Conservation (phyloP, 768 basidiomycete genomes). For the Flagelloscypha sp. region DNA sequence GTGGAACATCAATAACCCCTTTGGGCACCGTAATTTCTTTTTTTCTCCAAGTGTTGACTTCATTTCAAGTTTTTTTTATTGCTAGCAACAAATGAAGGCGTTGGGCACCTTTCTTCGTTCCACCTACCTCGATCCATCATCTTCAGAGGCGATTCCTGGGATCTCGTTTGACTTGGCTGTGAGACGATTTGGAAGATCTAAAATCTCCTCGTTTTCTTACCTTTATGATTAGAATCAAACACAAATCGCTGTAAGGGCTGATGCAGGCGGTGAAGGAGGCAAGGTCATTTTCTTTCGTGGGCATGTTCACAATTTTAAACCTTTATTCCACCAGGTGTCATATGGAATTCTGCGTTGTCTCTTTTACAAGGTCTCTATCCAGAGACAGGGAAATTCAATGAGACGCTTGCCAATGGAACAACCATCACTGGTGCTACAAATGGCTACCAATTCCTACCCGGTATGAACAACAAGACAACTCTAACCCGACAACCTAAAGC, state of each 20-base stretch:
- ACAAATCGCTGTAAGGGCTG: constrained; percentile 43
- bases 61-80: constrained; percentile 1
- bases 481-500: constrained; percentile 6
- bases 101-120: constrained; percentile 31
- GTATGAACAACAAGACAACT: constrained; percentile 5
- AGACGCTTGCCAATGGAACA: constrained; percentile 41
- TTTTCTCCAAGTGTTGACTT: too few relatives aligned
- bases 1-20: constrained; percentile 54
- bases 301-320: too few relatives aligned
- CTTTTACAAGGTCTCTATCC: constrained; percentile 50
- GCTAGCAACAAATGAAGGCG: constrained; percentile 31
- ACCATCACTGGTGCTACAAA: constrained; percentile 35
- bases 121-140: constrained; percentile 32
- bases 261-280: constrained; percentile 44
- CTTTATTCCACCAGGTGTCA: too few relatives aligned
- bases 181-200: too few relatives aligned
- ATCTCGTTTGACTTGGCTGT: constrained; percentile 25
- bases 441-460: constrained; percentile 34
- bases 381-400: constrained; percentile 24
- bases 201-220: too few relatives aligned
- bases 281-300: too few relatives aligned
- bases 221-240: too few relatives aligned
- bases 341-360: constrained; percentile 44
- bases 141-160: constrained; percentile 31
- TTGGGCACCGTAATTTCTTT: constrained; percentile 47